Percentiles rank a stretch among this genome's conserved stretches.
phyloP scores from a whole-genome alignment of 192 early-diverging fungal species.

The Endogone sp. region DNA sequence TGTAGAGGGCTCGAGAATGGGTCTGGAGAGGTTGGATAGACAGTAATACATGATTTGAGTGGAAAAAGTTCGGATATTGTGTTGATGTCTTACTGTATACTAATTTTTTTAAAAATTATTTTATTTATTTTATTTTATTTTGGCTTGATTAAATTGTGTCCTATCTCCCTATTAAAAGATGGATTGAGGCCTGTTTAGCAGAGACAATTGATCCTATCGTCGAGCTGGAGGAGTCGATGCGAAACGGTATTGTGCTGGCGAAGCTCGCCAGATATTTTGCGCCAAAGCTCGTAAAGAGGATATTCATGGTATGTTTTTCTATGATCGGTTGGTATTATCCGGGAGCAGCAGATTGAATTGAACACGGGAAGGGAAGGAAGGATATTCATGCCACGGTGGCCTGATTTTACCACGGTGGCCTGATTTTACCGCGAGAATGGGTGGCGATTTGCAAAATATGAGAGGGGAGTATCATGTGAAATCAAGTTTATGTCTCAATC shows the following conservation, averaged over 20 bases:
- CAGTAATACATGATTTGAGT: too few species aligned
- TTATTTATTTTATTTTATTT: slow-evolving; percentile 1
- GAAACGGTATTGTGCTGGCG: slow-evolving; percentile 92
- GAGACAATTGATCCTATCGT: slow-evolving; percentile 78
- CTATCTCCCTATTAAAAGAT: slow-evolving; percentile 42
- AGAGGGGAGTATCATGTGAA: too few species aligned
- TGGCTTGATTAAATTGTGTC: background rate
- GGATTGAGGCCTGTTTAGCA: slow-evolving; percentile 92
- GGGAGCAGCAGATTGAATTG: too few species aligned
- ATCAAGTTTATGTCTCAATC: too few species aligned
- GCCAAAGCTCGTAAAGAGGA: slow-evolving; percentile 78
- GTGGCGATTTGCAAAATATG: too few species aligned
- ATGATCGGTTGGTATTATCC: background rate
- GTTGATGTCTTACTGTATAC: background rate
- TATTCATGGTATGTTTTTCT: slow-evolving; percentile 73
- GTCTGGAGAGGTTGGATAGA: too few species aligned
- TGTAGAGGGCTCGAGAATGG: background rate
- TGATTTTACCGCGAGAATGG: background rate
- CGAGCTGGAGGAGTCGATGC: slow-evolving; percentile 82
- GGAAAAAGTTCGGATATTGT: background rate
- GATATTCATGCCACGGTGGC: background rate
- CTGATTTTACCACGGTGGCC: background rate
- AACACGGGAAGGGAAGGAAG: too few species aligned
- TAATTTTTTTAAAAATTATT: too few species aligned
- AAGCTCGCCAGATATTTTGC: slow-evolving; percentile 82